Base-by-base conservation (phyloP, 1,139 yeast species). In the Meyerozyma carpophila region DNA sequence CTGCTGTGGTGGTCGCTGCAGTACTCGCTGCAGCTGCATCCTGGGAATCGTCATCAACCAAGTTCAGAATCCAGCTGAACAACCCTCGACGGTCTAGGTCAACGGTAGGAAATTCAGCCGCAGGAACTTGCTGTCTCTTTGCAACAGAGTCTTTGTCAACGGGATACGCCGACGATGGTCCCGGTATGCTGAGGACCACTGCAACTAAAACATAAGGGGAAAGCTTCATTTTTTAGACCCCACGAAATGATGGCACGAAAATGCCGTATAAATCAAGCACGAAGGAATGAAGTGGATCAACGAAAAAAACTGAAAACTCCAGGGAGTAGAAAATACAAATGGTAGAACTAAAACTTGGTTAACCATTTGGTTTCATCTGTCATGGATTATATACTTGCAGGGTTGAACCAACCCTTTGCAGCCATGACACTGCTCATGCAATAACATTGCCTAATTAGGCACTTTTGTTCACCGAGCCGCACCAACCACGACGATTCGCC, bases 1-100 rank as follows among this genome's bases (percentile, higher is more conserved):
- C 25, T 4, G 42, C 21, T n/a, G n/a, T n/a, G n/a, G n/a, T n/a
- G n/a, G n/a, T n/a, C 14, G 45, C 46, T 37, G 39, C 44, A 9
- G 45, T 42, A 38, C 40, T 38, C 6, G 50, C 36, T 14, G 44
- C 37, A 25, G 44, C 32, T 4, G 40, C 8, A 6, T 16, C 18
- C 14, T 6, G 14, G 8, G 32, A 9, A 18, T n/a, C 32, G 32
- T 28, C 32, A 10, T 25, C 40, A n/a, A 26, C 21, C 24, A 37
- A 27, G 32, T 14, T 26, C 21, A 28, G 29, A 9, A 36, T 9
- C 18, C 18, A 36, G 39, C 29, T 36, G 39, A 24, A 21, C 28
- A 36, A 24, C 11, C 29, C 39, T 21, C 39, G 5, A 24, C 37
- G 34, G 4, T 13, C 34, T 4, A 31, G 16, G 10, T 31, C 20